These are phyloP conservation scores for Clavulina sp. DNA, from an alignment of 768 basidiomycete genomes.

Conservation along the genomic window DNA sequence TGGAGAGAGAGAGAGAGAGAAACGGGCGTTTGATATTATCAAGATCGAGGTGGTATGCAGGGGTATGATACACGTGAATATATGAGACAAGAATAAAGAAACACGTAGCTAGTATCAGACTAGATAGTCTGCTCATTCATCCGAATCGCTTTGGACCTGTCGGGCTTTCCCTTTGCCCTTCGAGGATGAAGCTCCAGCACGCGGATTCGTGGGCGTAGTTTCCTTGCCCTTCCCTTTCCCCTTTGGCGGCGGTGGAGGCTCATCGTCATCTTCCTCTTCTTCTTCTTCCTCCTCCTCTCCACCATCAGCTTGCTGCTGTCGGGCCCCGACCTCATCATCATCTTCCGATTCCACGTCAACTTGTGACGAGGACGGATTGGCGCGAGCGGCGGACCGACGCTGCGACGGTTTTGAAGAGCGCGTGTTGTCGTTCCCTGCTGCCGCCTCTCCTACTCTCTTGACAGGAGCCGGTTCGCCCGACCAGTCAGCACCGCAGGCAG, in stretches of 20 bases:
- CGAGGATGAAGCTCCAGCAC: too few species aligned
- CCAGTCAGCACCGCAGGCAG: conserved; percentile 45
- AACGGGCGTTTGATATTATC: too few species aligned
- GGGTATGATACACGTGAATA: too few species aligned
- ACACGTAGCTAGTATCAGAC: too few species aligned
- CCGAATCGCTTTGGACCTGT: too few species aligned
- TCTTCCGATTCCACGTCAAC: conserved; percentile 12
- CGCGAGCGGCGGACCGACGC: conserved; percentile 12
- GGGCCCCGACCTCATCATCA: conserved; percentile 11
- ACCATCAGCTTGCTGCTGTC: background rate
- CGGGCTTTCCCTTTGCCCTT: too few species aligned
- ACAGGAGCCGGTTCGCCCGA: background rate
- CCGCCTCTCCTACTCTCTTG: conserved; percentile 43
- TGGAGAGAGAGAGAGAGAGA: too few species aligned
- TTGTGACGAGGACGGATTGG: conserved; percentile 19
- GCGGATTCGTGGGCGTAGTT: too few species aligned
- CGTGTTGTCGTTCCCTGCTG: conserved; percentile 34
- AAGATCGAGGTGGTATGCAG: too few species aligned
- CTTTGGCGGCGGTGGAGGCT: background rate
- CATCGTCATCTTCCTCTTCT: conserved; percentile 29
- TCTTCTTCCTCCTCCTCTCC: conserved; percentile 17
- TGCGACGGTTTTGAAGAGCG: conserved; percentile 16
- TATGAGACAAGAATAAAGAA: too few species aligned
- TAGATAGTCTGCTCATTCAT: too few species aligned
- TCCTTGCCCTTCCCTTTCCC: background rate